Evolutionary conservation across 2,329 filamentous ascomycete genomes (phyloP), one percentile per base, ranked within the genome.

Genomic region (Clonostachys rhizophaga): DNA sequence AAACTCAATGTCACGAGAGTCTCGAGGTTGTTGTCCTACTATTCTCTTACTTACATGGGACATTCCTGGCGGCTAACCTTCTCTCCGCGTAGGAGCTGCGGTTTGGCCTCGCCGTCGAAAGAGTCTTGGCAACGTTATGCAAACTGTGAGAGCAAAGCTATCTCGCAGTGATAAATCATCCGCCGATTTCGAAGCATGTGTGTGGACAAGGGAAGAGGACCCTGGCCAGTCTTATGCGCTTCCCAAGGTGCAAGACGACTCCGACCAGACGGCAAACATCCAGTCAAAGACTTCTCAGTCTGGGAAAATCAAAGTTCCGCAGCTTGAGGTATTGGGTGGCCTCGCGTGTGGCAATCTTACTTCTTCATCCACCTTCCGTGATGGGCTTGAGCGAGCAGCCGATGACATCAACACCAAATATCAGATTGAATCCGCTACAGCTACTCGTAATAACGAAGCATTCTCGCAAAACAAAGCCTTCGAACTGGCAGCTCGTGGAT

Each of bases 81-180:
- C n/a, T 24, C 18, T 42, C 10, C 34, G 12, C 13, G n/a, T 14
- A 50, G 45, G 43, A 10, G 44, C 47, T 37, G 13, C n/a, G 18
- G 47, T 18, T 43, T n/a, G 40, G 16, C 45, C 56, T 17, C 51
- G 50, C 42, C 56, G 55, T 12, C 55, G 57, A 16, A 55, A 54
- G 46, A 64, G 58, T 40, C 52, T 66, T n/a, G 57, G 57, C 37
- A 57, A 58, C 47, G 54, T 59, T 33, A 59, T 66, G 45, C 55
- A 57, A 5, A 54, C 54, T 43, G 55, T 61, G 47, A 60, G 49
- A 47, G 46, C 52, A 8, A 62, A 56, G 51, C 60, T 52, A 50
- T 55, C 52, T 13, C 55, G 54, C 33, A 39, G 36, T 18, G 36
- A 39, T n/a, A 39, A 39, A n/a, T 39, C 36, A 18, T n/a, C 36